These are phyloP conservation scores for Vigna reflexopilosa DNA, from an alignment of 306 rosid genomes.

Conservation along the genomic window DNA sequence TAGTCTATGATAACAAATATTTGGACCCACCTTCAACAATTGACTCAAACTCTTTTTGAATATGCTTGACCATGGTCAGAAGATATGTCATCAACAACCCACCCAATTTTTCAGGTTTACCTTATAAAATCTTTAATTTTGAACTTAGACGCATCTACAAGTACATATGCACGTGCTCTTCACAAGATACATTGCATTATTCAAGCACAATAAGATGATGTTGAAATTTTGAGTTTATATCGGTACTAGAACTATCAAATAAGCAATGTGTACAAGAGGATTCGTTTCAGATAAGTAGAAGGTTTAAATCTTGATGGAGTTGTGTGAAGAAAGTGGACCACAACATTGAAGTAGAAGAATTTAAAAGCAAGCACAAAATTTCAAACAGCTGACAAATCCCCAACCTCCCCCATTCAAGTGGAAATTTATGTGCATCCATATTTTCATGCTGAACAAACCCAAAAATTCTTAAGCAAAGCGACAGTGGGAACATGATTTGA, in stretches of 20 bases:
- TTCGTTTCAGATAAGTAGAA: neutral
- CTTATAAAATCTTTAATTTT: neutral
- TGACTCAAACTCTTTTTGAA: too few species aligned
- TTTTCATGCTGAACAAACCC: slow-evolving; percentile 42
- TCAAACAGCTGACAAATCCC: neutral
- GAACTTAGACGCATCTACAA: neutral
- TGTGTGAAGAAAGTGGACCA: neutral
- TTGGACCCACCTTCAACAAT: too few species aligned
- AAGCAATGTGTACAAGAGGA: neutral
- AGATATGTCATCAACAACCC: too few species aligned
- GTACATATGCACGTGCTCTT: neutral
- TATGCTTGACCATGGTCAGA: too few species aligned
- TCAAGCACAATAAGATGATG: neutral
- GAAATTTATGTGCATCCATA: slow-evolving; percentile 33
- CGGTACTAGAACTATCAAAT: neutral
- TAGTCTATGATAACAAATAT: rapidly evolving
- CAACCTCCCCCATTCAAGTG: slow-evolving; percentile 9
- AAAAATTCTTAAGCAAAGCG: neutral
- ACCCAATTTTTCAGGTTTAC: neutral
- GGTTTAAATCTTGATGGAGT: neutral
- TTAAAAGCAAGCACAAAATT: neutral
- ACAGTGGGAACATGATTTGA: neutral
- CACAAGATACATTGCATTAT: neutral
- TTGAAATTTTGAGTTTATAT: neutral
- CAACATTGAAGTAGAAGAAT: neutral